Evolutionary conservation across 2,329 filamentous ascomycete species (phyloP).

Genomic region (Camptophora hylomeconis): DNA sequence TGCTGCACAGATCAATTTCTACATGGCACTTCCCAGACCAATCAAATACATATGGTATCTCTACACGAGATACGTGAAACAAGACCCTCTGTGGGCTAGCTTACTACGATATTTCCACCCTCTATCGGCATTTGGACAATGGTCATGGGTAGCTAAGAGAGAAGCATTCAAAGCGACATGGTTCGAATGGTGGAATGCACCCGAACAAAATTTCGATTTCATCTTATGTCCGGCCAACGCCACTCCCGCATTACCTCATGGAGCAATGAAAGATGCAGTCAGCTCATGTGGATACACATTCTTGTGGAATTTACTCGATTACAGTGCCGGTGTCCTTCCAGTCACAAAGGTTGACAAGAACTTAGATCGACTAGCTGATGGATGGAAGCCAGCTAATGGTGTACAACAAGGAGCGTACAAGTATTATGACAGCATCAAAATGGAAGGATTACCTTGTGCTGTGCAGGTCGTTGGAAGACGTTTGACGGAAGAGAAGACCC

Average conservation of each 20-base stretch:
- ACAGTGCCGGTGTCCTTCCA: conserved; percentile 68
- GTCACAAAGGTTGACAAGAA: conserved; percentile 68
- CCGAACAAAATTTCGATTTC: conserved; percentile 59
- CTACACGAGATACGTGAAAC: conserved; percentile 72
- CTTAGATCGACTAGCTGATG: conserved; percentile 49
- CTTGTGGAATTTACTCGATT: conserved; percentile 86
- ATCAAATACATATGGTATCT: conserved; percentile 78
- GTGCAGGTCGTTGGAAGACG: conserved; percentile 72
- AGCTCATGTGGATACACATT: conserved; percentile 89
- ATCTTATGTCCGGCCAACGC: conserved; percentile 78
- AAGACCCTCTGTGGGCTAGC: conserved; percentile 66
- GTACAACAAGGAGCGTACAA: conserved; percentile 75
- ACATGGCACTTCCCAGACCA: conserved; percentile 59
- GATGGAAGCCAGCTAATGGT: conserved; percentile 49
- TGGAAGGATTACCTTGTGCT: conserved; percentile 78
- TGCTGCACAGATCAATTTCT: conserved; percentile 58
- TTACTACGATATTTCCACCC: conserved; percentile 60
- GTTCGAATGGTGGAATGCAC: conserved; percentile 73
- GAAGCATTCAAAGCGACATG: conserved; percentile 67
- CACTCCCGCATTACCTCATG: conserved; percentile 75
- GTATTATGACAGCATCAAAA: conserved; percentile 66
- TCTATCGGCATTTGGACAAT: conserved; percentile 66
- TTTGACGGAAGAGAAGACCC: conserved; percentile 76
- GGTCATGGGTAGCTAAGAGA: conserved; percentile 63
- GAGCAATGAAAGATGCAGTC: conserved; percentile 73